A percentile compares a stretch with the other conserved stretches of the same genome.
Evolutionary conservation across 768 basidiomycete species (phyloP).

Genomic region (Sistotremastrum suecicum): DNA sequence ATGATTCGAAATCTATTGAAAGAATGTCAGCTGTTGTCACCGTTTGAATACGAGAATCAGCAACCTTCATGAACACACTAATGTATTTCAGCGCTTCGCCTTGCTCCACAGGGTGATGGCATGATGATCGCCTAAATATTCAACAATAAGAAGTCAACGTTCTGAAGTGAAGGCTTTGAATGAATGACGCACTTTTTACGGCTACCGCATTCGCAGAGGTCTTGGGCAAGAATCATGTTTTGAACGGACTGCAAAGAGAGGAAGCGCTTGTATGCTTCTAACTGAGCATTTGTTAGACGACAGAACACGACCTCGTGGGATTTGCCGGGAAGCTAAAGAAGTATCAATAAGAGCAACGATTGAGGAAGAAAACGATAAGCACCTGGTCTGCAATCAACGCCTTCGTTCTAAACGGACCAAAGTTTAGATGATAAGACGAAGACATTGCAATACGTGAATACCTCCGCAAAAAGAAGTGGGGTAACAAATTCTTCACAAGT

Average conservation of each 20-base stretch:
- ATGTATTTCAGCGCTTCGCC: conserved; percentile 61
- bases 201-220: conserved; percentile 60
- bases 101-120: conserved; percentile 31
- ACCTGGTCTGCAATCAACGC: conserved; percentile 61
- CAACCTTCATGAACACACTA: conserved; percentile 56
- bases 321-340: conserved; percentile 65
- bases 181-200: conserved; percentile 30
- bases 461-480: conserved; percentile 76
- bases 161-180: neutral
- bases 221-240: conserved; percentile 57
- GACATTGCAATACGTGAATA: conserved; percentile 12
- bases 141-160: conserved; percentile 9
- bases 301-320: conserved; percentile 89
- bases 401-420: conserved; percentile 40
- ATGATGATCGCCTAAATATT: conserved; percentile 41
- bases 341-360: neutral
- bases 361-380: neutral
- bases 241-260: conserved; percentile 52
- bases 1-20: conserved; percentile 56
- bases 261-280: conserved; percentile 57
- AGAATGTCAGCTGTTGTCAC: too few relatives aligned
- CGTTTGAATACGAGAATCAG: too few relatives aligned
- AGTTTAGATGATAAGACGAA: conserved; percentile 1
- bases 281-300: conserved; percentile 62
- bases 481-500: conserved; percentile 56